Conservation (phyloP, 2,329 filamentous ascomycete species). For the Apiospora pterosperma region DNA sequence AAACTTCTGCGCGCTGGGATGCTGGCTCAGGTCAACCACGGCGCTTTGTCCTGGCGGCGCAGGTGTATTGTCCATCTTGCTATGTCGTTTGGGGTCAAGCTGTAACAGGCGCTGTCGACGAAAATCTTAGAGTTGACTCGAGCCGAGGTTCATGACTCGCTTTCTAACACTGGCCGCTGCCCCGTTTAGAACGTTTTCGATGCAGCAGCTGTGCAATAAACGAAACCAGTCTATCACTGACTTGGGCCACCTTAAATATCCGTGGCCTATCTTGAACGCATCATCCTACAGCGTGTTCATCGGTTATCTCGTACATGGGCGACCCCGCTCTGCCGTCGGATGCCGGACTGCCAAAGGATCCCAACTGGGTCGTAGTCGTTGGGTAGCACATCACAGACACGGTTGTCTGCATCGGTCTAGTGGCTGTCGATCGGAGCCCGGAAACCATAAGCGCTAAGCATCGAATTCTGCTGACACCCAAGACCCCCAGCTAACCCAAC, state of each 20-base stretch:
- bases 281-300: too few relatives aligned
- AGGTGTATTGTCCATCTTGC: constrained; percentile 10
- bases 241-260: not conserved
- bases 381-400: not conserved
- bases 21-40: constrained; percentile 21
- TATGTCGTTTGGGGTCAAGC: not conserved
- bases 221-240: not conserved
- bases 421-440: not conserved
- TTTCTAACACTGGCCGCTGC: not conserved
- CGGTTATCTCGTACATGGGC: not conserved
- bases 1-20: constrained; percentile 25
- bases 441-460: not conserved
- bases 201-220: not conserved
- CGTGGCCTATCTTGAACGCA: not conserved
- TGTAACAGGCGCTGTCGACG: not conserved
- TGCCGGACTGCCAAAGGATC: not conserved
- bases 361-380: not conserved
- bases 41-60: constrained; percentile 12
- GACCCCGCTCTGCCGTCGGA: not conserved
- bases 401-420: not conserved
- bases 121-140: not conserved
- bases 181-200: not conserved
- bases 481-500: too few relatives aligned
- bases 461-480: too few relatives aligned
- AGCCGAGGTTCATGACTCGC: not conserved